Conservation (phyloP, 2,329 filamentous ascomycete genomes). For the Aspergillus eucalypticola region DNA sequence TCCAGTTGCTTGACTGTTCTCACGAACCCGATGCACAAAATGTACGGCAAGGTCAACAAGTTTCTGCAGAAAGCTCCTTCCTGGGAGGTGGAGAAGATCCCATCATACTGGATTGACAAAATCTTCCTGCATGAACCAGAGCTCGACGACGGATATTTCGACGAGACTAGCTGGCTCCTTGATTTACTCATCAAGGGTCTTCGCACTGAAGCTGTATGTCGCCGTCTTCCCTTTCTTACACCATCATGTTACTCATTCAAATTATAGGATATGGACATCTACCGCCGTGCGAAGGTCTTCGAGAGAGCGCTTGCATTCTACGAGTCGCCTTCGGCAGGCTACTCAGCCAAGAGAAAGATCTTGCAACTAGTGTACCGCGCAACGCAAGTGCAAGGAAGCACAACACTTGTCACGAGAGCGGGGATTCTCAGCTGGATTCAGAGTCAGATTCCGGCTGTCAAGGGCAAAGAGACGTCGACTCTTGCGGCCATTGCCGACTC, state of each 20-base stretch:
- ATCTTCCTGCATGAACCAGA: conserved; percentile 73
- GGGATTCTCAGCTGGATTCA: conserved; percentile 75
- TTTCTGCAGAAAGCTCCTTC: conserved; percentile 76
- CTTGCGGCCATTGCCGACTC: conserved; percentile 59
- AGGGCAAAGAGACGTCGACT: conserved; percentile 41
- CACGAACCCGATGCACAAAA: conserved; percentile 72
- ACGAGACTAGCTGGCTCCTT: conserved; percentile 74
- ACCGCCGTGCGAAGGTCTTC: conserved; percentile 64
- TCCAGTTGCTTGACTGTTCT: conserved; percentile 69
- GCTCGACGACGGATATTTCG: conserved; percentile 70
- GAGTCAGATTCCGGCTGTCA: conserved; percentile 56
- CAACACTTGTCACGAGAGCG: conserved; percentile 75
- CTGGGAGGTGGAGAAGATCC: conserved; percentile 65
- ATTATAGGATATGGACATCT: conserved; percentile 49
- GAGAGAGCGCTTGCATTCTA: conserved; percentile 73
- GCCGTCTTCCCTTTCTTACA: neutral
- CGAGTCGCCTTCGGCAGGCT: conserved; percentile 64
- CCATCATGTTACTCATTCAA: conserved; percentile 13
- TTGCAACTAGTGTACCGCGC: conserved; percentile 64
- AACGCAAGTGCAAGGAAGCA: conserved; percentile 69
- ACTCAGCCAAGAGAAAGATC: conserved; percentile 63
- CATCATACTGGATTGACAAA: conserved; percentile 64
- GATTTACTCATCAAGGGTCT: conserved; percentile 68
- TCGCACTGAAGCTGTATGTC: conserved; percentile 54
- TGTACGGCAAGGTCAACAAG: conserved; percentile 83